Percentiles rank a stretch among this genome's conserved stretches.
phyloP scores from a whole-genome alignment of 345 rosid species.

The Melastoma malabathricum region DNA sequence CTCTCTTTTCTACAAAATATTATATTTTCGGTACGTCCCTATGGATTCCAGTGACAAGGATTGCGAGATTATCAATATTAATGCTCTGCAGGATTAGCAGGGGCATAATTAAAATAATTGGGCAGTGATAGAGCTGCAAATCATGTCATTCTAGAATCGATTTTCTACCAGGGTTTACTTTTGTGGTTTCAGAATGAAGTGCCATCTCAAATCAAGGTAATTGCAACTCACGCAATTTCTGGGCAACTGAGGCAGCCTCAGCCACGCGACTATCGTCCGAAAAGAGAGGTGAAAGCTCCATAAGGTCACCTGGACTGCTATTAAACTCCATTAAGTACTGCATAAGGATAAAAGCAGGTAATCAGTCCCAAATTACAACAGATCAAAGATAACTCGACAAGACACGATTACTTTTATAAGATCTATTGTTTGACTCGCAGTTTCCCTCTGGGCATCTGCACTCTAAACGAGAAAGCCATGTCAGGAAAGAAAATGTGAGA shows the following conservation, averaged over 20 bases:
- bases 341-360: slow-evolving; percentile 8
- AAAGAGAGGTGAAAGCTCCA: slow-evolving; percentile 97
- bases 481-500: background rate
- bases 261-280: slow-evolving; percentile 98
- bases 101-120: too few species aligned
- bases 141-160: too few species aligned
- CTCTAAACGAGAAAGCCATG: slow-evolving; percentile 36
- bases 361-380: too few species aligned
- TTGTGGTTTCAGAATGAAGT: background rate
- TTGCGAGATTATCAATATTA: too few species aligned
- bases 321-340: slow-evolving; percentile 99
- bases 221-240: slow-evolving; percentile 68
- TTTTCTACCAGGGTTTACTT: too few species aligned
- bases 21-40: too few species aligned
- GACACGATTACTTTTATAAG: slow-evolving; percentile 63
- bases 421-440: slow-evolving; percentile 95
- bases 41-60: too few species aligned
- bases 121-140: too few species aligned
- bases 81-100: too few species aligned
- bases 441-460: slow-evolving; percentile 99
- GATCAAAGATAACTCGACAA: too few species aligned
- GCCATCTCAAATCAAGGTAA: background rate
- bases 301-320: slow-evolving; percentile 94
- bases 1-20: too few species aligned
- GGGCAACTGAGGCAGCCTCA: slow-evolving; percentile 97